These are phyloP conservation scores for Spongispora temasekensis DNA, from an alignment of 1,284 basidiomycete genomes.

Conservation along the genomic window DNA sequence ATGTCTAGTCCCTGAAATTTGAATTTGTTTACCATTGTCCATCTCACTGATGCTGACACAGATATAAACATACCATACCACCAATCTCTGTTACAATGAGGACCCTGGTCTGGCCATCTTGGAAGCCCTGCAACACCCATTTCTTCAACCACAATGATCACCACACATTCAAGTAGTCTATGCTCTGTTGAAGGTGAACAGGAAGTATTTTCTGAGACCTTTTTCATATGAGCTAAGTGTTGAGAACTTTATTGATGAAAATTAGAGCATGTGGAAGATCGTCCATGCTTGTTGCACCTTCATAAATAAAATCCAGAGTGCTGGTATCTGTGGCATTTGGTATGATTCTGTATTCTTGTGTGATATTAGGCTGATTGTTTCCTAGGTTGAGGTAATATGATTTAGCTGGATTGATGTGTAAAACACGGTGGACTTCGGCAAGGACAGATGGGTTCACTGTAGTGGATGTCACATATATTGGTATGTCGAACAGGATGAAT, in stretches of 20 bases:
- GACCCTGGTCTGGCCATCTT: neutral
- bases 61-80: neutral
- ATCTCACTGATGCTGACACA: neutral
- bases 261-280: neutral
- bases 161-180: neutral
- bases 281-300: neutral
- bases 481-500: constrained; percentile 2
- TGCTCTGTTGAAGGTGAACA: neutral
- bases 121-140: neutral
- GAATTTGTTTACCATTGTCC: neutral
- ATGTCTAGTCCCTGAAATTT: neutral
- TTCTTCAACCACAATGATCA: neutral
- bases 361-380: constrained; percentile 8
- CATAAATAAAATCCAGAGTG: neutral
- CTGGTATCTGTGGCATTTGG: neutral
- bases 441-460: constrained; percentile 3
- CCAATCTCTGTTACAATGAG: neutral
- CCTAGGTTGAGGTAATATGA: constrained; percentile 11
- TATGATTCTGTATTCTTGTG: neutral
- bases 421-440: neutral
- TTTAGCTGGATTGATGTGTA: constrained; percentile 2
- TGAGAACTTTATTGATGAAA: neutral
- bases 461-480: constrained; percentile 5
- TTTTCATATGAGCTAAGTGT: neutral
- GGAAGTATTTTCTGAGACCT: neutral